These are phyloP conservation scores for Beta corolliflora DNA, from an alignment of 179 eudicot genomes.

Conservation along the genomic window DNA sequence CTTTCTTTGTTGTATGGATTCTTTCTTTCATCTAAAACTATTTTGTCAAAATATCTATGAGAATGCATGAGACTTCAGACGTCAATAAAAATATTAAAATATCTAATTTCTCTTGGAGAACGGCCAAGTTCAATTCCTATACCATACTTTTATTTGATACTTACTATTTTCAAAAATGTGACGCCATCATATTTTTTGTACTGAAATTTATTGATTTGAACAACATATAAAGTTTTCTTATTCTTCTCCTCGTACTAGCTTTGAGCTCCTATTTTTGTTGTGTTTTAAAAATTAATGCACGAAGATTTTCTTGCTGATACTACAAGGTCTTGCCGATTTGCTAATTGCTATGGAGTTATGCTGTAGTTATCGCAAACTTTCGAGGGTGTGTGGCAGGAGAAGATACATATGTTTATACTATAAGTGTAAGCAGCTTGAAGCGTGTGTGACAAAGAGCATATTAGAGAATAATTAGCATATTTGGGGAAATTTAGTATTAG, in stretches of 20 bases:
- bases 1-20: not conserved
- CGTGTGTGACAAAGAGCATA: not conserved
- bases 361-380: not conserved
- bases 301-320: not conserved
- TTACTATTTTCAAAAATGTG: not conserved
- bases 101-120: not conserved
- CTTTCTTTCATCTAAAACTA: not conserved
- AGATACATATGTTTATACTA: not conserved
- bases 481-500: not conserved
- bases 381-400: slow-evolving; percentile 1
- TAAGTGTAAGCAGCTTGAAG: not conserved
- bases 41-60: not conserved
- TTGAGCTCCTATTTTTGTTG: not conserved
- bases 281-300: not conserved
- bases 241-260: not conserved
- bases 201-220: not conserved
- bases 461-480: not conserved
- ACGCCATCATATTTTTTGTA: not conserved
- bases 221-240: not conserved
- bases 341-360: not conserved
- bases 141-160: not conserved
- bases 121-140: not conserved
- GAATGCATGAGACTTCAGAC: not conserved
- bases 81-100: not conserved
- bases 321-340: not conserved